phyloP scores from a whole-genome alignment of 306 rosid species.

The Gillenia trifoliata region DNA sequence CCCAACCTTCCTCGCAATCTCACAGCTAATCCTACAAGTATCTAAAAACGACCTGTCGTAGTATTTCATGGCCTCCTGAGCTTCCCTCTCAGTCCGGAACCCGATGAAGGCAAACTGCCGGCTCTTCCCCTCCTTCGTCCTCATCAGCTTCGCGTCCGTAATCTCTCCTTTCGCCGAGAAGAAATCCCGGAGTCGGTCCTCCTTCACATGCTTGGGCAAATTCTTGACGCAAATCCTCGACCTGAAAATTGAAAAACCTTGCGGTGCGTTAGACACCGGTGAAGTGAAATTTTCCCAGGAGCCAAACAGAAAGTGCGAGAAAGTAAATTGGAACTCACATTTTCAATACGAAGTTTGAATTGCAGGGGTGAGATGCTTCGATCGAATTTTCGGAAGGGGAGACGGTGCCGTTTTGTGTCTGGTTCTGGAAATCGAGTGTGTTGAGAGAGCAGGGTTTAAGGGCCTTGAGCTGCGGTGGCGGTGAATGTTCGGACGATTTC shows the following conservation, averaged over 20 bases:
- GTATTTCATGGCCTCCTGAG: slow-evolving; percentile 65
- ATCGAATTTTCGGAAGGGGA: not conserved
- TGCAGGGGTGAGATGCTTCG: not conserved
- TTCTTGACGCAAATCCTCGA: slow-evolving; percentile 85
- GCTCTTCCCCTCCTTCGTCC: slow-evolving; percentile 72
- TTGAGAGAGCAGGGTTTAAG: not conserved
- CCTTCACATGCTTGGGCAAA: slow-evolving; percentile 55
- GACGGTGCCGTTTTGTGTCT: not conserved
- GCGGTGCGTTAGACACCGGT: not conserved
- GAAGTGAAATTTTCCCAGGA: not conserved
- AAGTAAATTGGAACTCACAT: not conserved
- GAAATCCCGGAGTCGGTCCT: slow-evolving; percentile 50
- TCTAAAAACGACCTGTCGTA: slow-evolving; percentile 57
- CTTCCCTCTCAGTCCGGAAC: slow-evolving; percentile 59
- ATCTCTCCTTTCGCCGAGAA: slow-evolving; percentile 79
- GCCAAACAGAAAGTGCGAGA: not conserved
- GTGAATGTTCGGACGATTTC: too few relatives aligned
- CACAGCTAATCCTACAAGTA: slow-evolving; percentile 59
- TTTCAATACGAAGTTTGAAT: not conserved
- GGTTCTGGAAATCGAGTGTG: not conserved
- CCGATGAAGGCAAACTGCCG: slow-evolving; percentile 80
- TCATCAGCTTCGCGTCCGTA: slow-evolving; percentile 77
- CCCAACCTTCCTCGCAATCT: slow-evolving; percentile 71
- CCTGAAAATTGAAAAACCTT: slow-evolving; percentile 30
- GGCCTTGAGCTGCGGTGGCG: not conserved